Evolutionary conservation across 2,329 filamentous ascomycete species (phyloP).

Genomic region (Claviceps quebecensis): DNA sequence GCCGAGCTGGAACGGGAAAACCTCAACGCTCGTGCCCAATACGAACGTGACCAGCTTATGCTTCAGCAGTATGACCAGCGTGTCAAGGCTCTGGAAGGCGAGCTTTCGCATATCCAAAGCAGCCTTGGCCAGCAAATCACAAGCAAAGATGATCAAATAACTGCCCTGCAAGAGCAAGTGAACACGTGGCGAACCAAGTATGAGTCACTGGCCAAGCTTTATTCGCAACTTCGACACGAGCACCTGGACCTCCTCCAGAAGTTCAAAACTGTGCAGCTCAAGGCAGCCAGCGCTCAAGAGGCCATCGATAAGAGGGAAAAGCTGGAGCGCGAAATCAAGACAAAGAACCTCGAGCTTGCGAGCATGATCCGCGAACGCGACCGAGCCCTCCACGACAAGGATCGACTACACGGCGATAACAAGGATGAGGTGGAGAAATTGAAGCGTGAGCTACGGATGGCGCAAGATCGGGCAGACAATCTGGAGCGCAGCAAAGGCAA

Average conservation of each 20-base stretch:
- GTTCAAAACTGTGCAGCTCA: conserved; percentile 90
- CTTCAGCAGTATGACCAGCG: conserved; percentile 91
- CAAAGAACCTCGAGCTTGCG: conserved; percentile 95
- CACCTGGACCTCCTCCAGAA: conserved; percentile 91
- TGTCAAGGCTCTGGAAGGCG: conserved; percentile 82
- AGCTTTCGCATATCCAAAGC: conserved; percentile 66
- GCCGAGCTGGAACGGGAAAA: conserved; percentile 94
- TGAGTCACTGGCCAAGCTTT: conserved; percentile 88
- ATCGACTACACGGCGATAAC: conserved; percentile 70
- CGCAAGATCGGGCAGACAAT: conserved; percentile 82
- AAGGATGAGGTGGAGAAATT: conserved; percentile 92
- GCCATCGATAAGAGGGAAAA: conserved; percentile 91
- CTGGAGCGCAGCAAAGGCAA: conserved; percentile 86
- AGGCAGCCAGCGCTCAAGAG: conserved; percentile 92
- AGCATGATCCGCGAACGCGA: conserved; percentile 98
- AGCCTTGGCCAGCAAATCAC: conserved; percentile 74
- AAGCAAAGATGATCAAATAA: conserved; percentile 90
- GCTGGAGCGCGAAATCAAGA: conserved; percentile 94
- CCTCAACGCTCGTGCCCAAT: conserved; percentile 82
- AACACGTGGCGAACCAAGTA: conserved; percentile 98
- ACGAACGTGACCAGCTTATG: conserved; percentile 94
- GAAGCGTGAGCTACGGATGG: conserved; percentile 83
- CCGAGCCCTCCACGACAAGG: conserved; percentile 82
- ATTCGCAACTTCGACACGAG: conserved; percentile 89
- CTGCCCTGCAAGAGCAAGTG: conserved; percentile 85